These are phyloP conservation scores for Rhizoctonia solani DNA, from an alignment of 1,284 basidiomycete genomes.

Conservation along the genomic window DNA sequence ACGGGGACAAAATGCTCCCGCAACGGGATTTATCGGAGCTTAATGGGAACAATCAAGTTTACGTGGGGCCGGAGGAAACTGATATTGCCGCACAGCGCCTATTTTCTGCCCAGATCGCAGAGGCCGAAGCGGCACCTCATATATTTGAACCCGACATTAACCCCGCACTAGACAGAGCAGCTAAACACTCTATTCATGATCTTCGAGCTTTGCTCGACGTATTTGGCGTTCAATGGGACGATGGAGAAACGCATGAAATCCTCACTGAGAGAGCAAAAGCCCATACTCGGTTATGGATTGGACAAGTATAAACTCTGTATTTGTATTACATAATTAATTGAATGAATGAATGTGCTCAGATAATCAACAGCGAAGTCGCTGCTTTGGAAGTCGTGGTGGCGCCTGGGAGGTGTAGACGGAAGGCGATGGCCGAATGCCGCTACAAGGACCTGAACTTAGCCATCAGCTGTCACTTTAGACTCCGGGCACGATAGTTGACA, in stretches of 20 bases:
- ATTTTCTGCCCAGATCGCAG: slow-evolving; percentile 6
- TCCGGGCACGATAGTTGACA: too few species aligned
- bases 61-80: not conserved
- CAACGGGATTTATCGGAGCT: not conserved
- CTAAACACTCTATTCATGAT: slow-evolving; percentile 24
- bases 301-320: not conserved
- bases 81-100: not conserved
- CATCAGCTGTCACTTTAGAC: too few species aligned
- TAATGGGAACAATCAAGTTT: not conserved
- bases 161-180: slow-evolving; percentile 9
- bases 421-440: too few species aligned
- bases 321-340: not conserved
- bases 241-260: not conserved
- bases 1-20: not conserved
- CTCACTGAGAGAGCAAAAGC: slow-evolving; percentile 1
- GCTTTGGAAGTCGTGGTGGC: too few species aligned
- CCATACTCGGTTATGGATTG: slow-evolving; percentile 7
- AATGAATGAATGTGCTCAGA: not conserved
- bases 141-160: slow-evolving; percentile 23
- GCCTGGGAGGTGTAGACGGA: too few species aligned
- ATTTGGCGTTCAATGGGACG: slow-evolving; percentile 1
- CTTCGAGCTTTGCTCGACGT: slow-evolving; percentile 7
- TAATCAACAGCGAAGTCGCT: too few species aligned
- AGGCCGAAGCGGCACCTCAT: slow-evolving; percentile 22
- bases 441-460: too few species aligned